These are phyloP conservation scores for Pinus tabuliformis DNA, from an alignment of 75 land plant species.

Conservation along the genomic window DNA sequence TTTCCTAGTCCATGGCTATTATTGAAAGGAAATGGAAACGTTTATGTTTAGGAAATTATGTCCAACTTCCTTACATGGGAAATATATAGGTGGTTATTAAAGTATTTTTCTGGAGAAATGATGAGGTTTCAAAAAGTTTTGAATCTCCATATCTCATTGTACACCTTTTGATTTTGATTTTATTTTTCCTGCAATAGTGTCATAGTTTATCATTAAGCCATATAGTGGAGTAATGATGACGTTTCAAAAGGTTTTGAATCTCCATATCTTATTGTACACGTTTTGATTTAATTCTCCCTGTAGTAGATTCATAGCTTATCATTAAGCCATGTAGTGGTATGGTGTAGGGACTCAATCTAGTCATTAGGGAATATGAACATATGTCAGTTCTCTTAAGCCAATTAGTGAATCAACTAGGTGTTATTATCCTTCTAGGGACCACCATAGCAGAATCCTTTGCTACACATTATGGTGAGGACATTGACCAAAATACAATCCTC, in stretches of 20 bases:
- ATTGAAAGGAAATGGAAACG: not conserved
- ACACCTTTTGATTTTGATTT: no score
- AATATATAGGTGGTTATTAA: not conserved
- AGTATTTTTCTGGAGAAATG: not conserved
- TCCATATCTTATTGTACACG: not conserved
- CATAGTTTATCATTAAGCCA: not conserved
- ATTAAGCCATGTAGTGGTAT: not conserved
- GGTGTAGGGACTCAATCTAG: not conserved
- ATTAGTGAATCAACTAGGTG: not conserved
- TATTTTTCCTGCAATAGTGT: no score
- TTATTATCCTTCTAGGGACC: no score
- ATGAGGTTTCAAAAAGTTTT: no score
- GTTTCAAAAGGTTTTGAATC: no score
- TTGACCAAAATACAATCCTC: no score
- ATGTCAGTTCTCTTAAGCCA: not conserved
- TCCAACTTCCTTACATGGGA: not conserved
- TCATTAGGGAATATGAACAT: not conserved
- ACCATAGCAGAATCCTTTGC: no score
- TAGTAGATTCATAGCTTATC: not conserved
- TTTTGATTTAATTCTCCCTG: no score
- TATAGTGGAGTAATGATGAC: not conserved
- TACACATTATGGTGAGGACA: no score
- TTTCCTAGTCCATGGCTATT: not conserved
- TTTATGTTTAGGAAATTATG: not conserved
- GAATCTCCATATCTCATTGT: no score